Conservation (phyloP, 2,329 filamentous ascomycete genomes). For the Aspergillus flavus region DNA sequence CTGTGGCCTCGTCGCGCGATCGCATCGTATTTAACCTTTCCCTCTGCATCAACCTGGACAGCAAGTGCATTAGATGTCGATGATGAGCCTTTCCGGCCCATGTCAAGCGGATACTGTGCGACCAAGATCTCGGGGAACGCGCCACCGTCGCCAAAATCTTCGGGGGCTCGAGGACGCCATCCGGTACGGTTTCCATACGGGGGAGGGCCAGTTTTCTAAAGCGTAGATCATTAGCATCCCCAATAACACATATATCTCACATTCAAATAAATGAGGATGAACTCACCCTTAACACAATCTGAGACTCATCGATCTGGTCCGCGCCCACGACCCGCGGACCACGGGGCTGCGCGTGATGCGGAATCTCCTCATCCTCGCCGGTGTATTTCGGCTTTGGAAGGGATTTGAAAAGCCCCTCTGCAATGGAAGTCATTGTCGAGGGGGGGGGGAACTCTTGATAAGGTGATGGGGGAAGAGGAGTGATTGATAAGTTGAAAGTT, state of each 20-base stretch:
- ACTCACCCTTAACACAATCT: constrained; percentile 75
- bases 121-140: constrained; percentile 93
- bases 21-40: constrained; percentile 94
- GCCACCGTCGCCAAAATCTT: constrained; percentile 95
- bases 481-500: constrained; percentile 15
- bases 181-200: constrained; percentile 82
- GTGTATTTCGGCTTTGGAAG: constrained; percentile 90
- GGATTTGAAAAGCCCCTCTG: constrained; percentile 72
- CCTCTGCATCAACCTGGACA: constrained; percentile 87
- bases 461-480: constrained; percentile 20
- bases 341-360: constrained; percentile 69
- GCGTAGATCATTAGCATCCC: background rate
- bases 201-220: constrained; percentile 76
- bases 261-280: background rate
- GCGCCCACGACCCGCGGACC: constrained; percentile 82
- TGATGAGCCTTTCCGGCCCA: constrained; percentile 76
- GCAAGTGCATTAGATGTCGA: constrained; percentile 81
- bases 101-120: constrained; percentile 93
- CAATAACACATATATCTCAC: background rate
- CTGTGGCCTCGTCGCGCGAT: constrained; percentile 88
- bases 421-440: constrained; percentile 64
- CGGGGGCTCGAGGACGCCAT: constrained; percentile 85
- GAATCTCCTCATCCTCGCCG: constrained; percentile 82
- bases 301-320: constrained; percentile 78
- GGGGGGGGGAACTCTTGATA: constrained; percentile 7